Evolutionary conservation across 73 alveolate genomes (phyloP).

Genomic region (Tetrahymena malaccensis): DNA sequence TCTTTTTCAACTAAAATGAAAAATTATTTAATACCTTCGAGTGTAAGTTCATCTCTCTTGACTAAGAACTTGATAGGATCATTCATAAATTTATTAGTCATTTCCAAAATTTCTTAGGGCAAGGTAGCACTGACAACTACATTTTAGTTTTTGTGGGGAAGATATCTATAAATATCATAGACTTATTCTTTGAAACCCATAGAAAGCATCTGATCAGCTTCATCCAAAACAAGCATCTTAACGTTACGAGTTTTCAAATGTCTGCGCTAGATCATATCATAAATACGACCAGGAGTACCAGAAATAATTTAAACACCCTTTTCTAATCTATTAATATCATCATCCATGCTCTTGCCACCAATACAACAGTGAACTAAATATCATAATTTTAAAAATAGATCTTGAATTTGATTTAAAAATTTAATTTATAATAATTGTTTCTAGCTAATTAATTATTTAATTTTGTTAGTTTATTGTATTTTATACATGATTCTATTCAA

Average conservation of each 20-base stretch:
- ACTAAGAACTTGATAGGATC: conserved; percentile 95
- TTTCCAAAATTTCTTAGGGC: conserved; percentile 92
- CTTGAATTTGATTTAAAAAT: not conserved
- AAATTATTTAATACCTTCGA: conserved; percentile 97
- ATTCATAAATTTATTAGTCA: conserved; percentile 89
- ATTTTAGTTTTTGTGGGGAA: conserved; percentile 88
- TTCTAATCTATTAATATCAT: conserved; percentile 87
- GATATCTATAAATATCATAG: conserved; percentile 92
- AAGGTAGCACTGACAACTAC: conserved; percentile 95
- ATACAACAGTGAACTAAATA: conserved; percentile 79
- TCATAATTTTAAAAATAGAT: not conserved
- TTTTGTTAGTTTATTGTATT: not conserved
- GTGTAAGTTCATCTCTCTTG: conserved; percentile 95
- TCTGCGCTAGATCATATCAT: conserved; percentile 87
- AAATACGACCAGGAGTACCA: conserved; percentile 99
- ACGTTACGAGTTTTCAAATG: conserved; percentile 67
- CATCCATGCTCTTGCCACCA: conserved; percentile 95
- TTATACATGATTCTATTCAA: not conserved
- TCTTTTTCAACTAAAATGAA: conserved; percentile 89
- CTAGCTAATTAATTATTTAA: too few relatives aligned
- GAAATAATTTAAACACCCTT: conserved; percentile 92
- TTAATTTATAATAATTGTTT: not conserved
- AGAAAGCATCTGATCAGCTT: conserved; percentile 97
- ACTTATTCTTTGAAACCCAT: conserved; percentile 96
- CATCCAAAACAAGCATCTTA: conserved; percentile 93